Evolutionary conservation across 2,329 filamentous ascomycete species (phyloP).

Genomic region (Arthrobotrys entomopaga): DNA sequence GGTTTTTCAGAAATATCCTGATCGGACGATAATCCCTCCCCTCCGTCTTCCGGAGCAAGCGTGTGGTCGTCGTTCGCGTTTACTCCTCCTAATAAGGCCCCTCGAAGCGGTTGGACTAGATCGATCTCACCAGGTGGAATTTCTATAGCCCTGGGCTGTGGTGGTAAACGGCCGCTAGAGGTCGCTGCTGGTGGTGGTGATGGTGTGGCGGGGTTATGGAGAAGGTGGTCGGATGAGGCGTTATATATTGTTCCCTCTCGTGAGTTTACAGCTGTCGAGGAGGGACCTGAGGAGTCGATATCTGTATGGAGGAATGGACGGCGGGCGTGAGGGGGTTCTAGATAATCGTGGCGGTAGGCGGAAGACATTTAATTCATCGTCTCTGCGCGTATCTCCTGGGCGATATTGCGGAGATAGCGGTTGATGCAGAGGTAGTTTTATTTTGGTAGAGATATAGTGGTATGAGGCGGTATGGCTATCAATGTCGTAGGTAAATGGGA

Average conservation of each 20-base stretch:
- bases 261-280: constrained; percentile 40
- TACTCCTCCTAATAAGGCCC: background rate
- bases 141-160: constrained; percentile 35
- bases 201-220: background rate
- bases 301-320: constrained; percentile 50
- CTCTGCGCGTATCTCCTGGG: constrained; percentile 1
- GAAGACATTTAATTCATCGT: constrained; percentile 55
- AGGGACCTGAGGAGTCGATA: constrained; percentile 24
- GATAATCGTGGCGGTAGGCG: constrained; percentile 49
- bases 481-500: no score
- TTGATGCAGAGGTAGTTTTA: no score
- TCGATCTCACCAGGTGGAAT: constrained; percentile 36
- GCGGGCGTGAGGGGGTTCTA: constrained; percentile 51
- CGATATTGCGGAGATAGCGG: background rate
- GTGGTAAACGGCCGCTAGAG: constrained; percentile 17
- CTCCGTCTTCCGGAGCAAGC: background rate
- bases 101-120: constrained; percentile 15
- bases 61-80: constrained; percentile 3
- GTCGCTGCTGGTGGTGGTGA: no score
- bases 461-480: no score
- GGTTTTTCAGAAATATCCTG: constrained; percentile 35
- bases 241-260: constrained; percentile 42
- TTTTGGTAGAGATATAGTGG: no score
- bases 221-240: constrained; percentile 31
- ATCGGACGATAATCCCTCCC: background rate